phyloP scores from a whole-genome alignment of 441 rosid species.

The Metrosideros polymorpha region DNA sequence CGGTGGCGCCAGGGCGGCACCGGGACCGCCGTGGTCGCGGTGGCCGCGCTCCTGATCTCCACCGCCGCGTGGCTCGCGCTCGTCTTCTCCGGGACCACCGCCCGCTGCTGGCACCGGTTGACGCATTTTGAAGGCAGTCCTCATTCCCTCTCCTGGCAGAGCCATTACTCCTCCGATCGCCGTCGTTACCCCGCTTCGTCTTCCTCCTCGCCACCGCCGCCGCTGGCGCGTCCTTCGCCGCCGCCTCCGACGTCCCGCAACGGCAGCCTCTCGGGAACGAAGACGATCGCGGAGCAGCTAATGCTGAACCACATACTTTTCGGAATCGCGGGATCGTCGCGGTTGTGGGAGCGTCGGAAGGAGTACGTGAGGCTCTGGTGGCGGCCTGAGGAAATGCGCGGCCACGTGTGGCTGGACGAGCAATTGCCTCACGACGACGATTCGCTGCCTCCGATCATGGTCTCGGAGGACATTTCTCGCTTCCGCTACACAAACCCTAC shows the following conservation, averaged over 20 bases:
- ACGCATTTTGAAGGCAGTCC: slow-evolving; percentile 48
- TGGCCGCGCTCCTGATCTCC: slow-evolving; percentile 49
- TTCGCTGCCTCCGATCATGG: slow-evolving; percentile 58
- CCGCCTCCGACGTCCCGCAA: slow-evolving; percentile 9
- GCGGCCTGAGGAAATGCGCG: slow-evolving; percentile 61
- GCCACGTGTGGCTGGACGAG: slow-evolving; percentile 86
- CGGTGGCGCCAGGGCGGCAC: slow-evolving; percentile 44
- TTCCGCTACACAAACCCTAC: slow-evolving; percentile 89
- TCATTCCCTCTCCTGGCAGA: neutral
- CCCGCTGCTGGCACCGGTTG: slow-evolving; percentile 42
- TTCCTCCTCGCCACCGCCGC: neutral
- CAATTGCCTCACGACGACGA: slow-evolving; percentile 33
- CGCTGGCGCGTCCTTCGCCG: neutral
- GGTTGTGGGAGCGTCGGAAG: slow-evolving; percentile 67
- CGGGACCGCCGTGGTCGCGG: slow-evolving; percentile 39
- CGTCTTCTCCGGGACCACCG: slow-evolving; percentile 55
- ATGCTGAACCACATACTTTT: slow-evolving; percentile 51
- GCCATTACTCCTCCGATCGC: neutral
- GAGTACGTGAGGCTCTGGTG: slow-evolving; percentile 91
- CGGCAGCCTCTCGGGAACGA: slow-evolving; percentile 28
- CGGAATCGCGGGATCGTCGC: slow-evolving; percentile 85
- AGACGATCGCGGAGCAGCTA: slow-evolving; percentile 12
- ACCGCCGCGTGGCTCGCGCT: slow-evolving; percentile 80
- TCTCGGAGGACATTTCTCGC: slow-evolving; percentile 76
- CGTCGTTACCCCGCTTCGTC: neutral